Evolutionary conservation across 2,329 filamentous ascomycete species (phyloP), one percentile per base, ranked within the genome.

Genomic region (Apiospora malaysiana): DNA sequence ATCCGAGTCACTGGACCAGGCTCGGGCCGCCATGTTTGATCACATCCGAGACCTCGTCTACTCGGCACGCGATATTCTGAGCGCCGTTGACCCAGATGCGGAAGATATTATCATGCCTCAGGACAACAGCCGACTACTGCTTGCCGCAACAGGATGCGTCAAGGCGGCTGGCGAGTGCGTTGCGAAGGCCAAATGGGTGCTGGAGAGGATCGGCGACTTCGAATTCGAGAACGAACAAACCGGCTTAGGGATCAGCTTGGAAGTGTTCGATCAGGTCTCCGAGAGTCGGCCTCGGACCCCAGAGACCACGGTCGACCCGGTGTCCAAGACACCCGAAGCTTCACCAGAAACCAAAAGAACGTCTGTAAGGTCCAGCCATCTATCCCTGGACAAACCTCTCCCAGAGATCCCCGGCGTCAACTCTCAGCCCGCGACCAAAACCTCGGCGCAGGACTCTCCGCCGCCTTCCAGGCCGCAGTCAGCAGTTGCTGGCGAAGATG

Each of bases 101-200:
- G 93, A 94, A 72, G 91, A 95, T 72, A 86, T 97, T 45, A 92
- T 97, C 75, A 89, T 94, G 81, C 93, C 93, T 1, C 90, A 94
- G 72, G 92, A 95, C 77, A 94, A 94, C 74, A 91, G 89, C 74
- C 87, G 91, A 40, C 86, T 97, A 51, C 88, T 96, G 43, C 86
- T 88, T 72, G 93, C 94, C 25, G 94, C 94, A 10, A 97, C 94
- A 8, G 91, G 90, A 72, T 98, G 95, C 78, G 95, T 99, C 37
- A 92, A 94, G 75, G 93, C 94, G 27, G 94, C 95, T 63, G 95
- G 95, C 51, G 94, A 97, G 76, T 98, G 95, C 80, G 93, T 97
- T 25, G 91, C 93, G 8, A 95, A 95, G 82, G 92, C 95, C 14
- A 94, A 94, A 77, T 87, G 90, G 79, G 90, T 97, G 63, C 92